Evolutionary conservation across 495 filamentous ascomycete species (phyloP).

Genomic region (Elasticomyces elasticus): DNA sequence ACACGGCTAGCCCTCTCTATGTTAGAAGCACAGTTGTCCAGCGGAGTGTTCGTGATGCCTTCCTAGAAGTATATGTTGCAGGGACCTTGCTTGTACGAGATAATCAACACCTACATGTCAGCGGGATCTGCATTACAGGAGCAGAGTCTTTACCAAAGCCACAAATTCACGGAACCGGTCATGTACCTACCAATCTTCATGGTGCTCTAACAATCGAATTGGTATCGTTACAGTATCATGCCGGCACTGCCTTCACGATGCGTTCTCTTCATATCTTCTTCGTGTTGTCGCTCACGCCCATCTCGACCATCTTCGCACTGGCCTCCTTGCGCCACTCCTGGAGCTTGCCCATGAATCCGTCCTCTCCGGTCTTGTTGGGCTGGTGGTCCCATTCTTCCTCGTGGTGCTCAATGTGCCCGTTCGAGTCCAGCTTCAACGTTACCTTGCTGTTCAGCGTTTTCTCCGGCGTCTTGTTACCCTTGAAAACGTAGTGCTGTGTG

Average conservation of each 20-base stretch:
- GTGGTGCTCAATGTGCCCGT: conserved; percentile 10
- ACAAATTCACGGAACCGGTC: too few species aligned
- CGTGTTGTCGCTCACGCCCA: conserved; percentile 5
- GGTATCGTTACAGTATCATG: too few species aligned
- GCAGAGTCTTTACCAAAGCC: too few species aligned
- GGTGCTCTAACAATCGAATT: too few species aligned
- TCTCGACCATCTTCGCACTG: conserved; percentile 9
- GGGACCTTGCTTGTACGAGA: too few species aligned
- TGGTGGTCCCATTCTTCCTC: conserved; percentile 14
- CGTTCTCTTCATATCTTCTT: conserved; percentile 3
- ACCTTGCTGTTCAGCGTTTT: conserved; percentile 8
- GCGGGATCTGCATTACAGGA: too few species aligned
- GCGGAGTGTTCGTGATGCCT: too few species aligned
- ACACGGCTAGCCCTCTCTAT: too few species aligned
- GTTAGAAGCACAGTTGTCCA: too few species aligned
- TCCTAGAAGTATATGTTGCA: too few species aligned
- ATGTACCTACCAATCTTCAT: background rate
- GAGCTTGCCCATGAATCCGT: conserved; percentile 12
- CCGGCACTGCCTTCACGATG: background rate
- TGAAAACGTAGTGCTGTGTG: conserved; percentile 14
- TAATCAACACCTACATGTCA: too few species aligned
- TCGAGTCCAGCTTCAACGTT: conserved; percentile 5
- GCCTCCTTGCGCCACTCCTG: conserved; percentile 14
- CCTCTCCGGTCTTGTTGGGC: conserved; percentile 6
- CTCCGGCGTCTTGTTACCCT: conserved; percentile 6